Evolutionary conservation across 495 filamentous ascomycete genomes (phyloP).

Genomic region (Penicillium simplicissimum): DNA sequence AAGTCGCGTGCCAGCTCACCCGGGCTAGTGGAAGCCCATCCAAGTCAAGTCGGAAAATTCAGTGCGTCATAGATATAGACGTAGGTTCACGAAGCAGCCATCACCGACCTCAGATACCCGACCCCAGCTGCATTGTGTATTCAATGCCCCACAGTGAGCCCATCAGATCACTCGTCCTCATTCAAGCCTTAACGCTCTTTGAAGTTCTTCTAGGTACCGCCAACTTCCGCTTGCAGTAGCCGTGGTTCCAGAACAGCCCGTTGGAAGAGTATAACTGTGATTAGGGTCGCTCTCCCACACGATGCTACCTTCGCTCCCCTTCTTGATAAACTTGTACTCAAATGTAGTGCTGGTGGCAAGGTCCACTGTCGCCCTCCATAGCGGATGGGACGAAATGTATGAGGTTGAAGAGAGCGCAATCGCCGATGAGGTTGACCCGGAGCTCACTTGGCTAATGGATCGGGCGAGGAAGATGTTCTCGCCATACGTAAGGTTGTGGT

Average conservation of each 20-base stretch:
- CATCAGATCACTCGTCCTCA: no score
- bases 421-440: constrained; percentile 51
- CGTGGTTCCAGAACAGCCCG: constrained; percentile 31
- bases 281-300: constrained; percentile 66
- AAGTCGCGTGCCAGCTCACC: no score
- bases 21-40: no score
- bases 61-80: no score
- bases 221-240: constrained; percentile 17
- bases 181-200: no score
- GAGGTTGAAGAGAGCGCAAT: constrained; percentile 49
- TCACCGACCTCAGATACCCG: no score
- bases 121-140: no score
- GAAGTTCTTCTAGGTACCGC: no score
- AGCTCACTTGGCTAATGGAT: constrained; percentile 51
- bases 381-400: constrained; percentile 53
- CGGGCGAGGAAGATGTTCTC: constrained; percentile 53
- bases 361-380: constrained; percentile 53
- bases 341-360: constrained; percentile 52
- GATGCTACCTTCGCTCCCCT: constrained; percentile 50
- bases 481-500: constrained; percentile 9
- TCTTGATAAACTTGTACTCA: constrained; percentile 67
- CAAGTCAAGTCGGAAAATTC: no score
- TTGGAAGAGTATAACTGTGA: constrained; percentile 50
- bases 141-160: no score
- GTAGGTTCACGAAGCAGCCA: no score